Base-by-base conservation (phyloP, 148 eudicot species). In the Beta vulgaris region DNA sequence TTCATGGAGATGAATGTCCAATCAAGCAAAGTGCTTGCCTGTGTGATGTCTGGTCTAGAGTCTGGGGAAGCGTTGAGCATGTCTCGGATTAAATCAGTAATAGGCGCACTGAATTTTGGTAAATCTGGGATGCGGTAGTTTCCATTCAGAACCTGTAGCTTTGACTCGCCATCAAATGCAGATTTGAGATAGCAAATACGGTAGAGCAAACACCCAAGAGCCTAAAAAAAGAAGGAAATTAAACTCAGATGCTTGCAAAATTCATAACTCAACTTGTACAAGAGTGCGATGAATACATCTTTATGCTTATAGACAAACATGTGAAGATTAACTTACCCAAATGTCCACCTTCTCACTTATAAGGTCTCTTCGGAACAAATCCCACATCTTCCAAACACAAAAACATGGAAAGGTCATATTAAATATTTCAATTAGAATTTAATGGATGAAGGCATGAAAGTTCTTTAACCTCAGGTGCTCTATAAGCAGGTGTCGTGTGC, bases 161-260 rank as follows among this genome's bases (percentile, higher is more conserved):
- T 96, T 62, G 99, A 96, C 86, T 96, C 99, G 64, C 99, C 99
- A 78, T 96, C 99, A 84, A 96, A 96, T 66, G 99, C 99, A 40
- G 91, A 92, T 85, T 96, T 96, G 77, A 96, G 83, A 83, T 92
- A 96, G 88, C 93, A 89, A 81, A 96, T 91, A 40, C 99, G 94
- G 79, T 83, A 96, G 59, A 96, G 93, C 64, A 96, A 87, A 80
- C 99, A 96, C 29, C 99, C 99, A 73, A 96, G 94, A 73, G 99
- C 99, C 99, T 96, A 74, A 61, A 76, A 37, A 74, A 48, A 54
- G 54, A 70, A 74, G 35, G 43, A 19, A 19, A 49, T 19, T 67
- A 59, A 51, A 40, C 4, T 59, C 40, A 77, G n/a, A 49, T 72
- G 78, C 51, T 13, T 69, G 59, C 14, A 18, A 28, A 2, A 51